Evolutionary conservation across 495 filamentous ascomycete genomes (phyloP), one percentile per base, ranked within the genome.

Genomic region (Annulohypoxylon bovei): DNA sequence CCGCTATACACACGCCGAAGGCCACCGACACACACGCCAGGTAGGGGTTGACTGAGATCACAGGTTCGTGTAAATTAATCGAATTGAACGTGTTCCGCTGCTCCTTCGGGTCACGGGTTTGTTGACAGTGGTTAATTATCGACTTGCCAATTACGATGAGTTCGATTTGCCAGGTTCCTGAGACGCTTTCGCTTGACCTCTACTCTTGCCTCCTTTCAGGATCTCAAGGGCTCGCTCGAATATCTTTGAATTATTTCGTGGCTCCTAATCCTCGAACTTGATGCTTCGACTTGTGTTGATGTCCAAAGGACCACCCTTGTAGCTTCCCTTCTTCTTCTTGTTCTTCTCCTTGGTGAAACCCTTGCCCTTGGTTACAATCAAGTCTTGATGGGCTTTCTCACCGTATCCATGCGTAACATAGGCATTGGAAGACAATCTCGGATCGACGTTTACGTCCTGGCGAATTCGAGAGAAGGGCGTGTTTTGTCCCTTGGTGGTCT

Each of bases 331-430:
- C 85, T 93, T 93, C 83, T 89, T 89, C 82, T 98, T 99, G 79
- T 99, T 98, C 89, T 99, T 99, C 83, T 98, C 96, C 86, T 99
- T 99, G 58, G 95, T 99, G 82, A 99, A 99, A 12, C 93, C 92
- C 83, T 97, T 98, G 60, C 96, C 96, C 76, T 90, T 93, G 25
- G 95, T 98, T 23, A 97, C 87, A 28, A 90, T 92, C 53, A 99
- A 81, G 77, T 98, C 95, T 63, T 91, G 85, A 71, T 91, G 92
- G 33, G 96, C 96, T 56, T 88, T 88, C 56, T 95, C 89, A 5
- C 94, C 94, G 76, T 98, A 99, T 37, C 93, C 93, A 71, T 97
- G 93, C 4, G 88, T 80, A 32, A 91, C 84, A 76, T 94, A 98
- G 4, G 86, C 85, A 81, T 95, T 98, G 75, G 86, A 90, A 54